phyloP scores from a whole-genome alignment of 2,329 filamentous ascomycete species.

The Trichoderma sp. region DNA sequence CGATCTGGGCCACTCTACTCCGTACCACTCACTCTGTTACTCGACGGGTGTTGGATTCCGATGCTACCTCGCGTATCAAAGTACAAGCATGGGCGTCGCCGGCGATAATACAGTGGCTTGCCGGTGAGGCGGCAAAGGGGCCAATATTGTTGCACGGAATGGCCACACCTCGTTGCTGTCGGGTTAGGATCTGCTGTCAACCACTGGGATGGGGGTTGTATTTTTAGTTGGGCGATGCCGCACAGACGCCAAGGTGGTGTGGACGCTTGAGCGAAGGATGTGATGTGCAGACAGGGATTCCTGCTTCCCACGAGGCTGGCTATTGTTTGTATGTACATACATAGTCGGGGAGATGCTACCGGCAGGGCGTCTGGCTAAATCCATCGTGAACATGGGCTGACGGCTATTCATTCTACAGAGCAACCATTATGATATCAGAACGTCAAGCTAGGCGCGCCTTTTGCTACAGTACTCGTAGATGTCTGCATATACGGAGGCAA shows the following conservation, averaged over 20 bases:
- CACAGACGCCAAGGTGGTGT: neutral
- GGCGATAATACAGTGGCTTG: neutral
- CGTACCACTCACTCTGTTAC: neutral
- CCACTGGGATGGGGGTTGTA: neutral
- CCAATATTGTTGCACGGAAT: neutral
- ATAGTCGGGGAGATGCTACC: neutral
- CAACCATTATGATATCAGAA: neutral
- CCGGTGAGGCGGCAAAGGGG: neutral
- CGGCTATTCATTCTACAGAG: neutral
- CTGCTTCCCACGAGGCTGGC: neutral
- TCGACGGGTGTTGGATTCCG: neutral
- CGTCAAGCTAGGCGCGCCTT: neutral
- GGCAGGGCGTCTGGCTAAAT: constrained; percentile 7
- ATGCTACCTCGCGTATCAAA: neutral
- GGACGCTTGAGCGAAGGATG: neutral
- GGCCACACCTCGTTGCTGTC: neutral
- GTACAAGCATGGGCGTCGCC: neutral
- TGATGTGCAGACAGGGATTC: neutral
- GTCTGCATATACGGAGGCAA: neutral
- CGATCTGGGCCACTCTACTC: neutral
- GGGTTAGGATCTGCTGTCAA: neutral
- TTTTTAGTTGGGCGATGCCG: neutral
- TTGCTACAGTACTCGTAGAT: neutral
- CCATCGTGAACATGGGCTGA: neutral
- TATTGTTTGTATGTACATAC: neutral